A percentile compares a stretch with the other conserved stretches of the same genome.
Conservation (phyloP, 176 grass and related monocot species). For the Saccharum officinarum region DNA sequence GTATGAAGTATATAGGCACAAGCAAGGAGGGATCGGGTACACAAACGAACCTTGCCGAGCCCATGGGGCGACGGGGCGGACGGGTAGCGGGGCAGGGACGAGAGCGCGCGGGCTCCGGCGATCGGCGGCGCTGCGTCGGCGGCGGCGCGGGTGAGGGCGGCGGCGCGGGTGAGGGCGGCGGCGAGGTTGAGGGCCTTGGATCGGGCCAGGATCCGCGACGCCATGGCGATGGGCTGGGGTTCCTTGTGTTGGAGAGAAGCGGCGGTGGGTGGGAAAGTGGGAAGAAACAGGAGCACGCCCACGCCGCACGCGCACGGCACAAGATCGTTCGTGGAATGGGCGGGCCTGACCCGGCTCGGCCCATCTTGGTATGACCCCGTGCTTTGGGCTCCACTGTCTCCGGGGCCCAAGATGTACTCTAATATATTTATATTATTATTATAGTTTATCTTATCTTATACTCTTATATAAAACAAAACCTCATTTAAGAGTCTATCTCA, state of each 20-base stretch:
- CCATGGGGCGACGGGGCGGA: background rate
- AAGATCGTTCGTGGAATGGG: background rate
- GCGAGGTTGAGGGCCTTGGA: slow-evolving; percentile 32
- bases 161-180: slow-evolving; percentile 28
- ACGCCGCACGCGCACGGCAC: background rate
- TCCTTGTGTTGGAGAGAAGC: background rate
- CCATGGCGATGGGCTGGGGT: slow-evolving; percentile 29
- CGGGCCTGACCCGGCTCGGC: background rate
- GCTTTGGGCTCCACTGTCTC: background rate
- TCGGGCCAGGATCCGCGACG: slow-evolving; percentile 44
- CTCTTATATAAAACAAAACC: too few relatives aligned
- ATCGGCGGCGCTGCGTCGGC: background rate
- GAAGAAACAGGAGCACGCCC: background rate
- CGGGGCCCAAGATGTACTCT: background rate
- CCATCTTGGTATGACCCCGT: background rate
- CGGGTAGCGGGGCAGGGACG: slow-evolving; percentile 19
- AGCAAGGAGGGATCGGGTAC: background rate
- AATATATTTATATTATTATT: too few relatives aligned
- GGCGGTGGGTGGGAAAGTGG: background rate
- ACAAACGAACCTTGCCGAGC: slow-evolving; percentile 41
- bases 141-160: slow-evolving; percentile 24
- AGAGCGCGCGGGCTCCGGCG: slow-evolving; percentile 31
- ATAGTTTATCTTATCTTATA: too few relatives aligned
- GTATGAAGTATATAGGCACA: background rate
- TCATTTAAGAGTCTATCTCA: too few relatives aligned